Base-by-base conservation (phyloP, 306 rosid species). In the Quercus gilva region DNA sequence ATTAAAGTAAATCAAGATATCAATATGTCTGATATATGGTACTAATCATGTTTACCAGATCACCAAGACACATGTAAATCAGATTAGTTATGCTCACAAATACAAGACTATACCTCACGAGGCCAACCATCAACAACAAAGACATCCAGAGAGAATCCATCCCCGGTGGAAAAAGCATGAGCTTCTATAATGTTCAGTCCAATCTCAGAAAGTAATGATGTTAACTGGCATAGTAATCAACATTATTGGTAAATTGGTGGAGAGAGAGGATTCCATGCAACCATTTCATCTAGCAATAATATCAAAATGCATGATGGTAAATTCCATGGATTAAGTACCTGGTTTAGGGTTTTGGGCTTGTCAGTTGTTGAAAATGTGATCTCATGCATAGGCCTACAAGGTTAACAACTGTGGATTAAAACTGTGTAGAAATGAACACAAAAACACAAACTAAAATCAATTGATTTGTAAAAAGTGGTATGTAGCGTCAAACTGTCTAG, bases 171-270 rank as follows among this genome's bases (percentile, higher is more conserved):
- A 87, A 96, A 96, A 15, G 97, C 99, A 87, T 96, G 99, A 78
- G 99, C 99, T 90, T 96, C 99, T 89, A 91, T 97, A 87, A 96
- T 96, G 90, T 96, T 96, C 74, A 96, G 89, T 71, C 98, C 98
- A 80, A 93, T 78, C 78, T 96, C 99, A 83, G 94, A 92, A 79
- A 96, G 94, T 75, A 96, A 75, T 55, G 83, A 87, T 78, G 99
- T 96, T 86, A 96, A 88, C 99, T 96, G 96, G 78, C 71, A 87
- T 80, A 77, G 79, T 73, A 53, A 85, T 80, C 55, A 53, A 51
- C 35, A 52, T 60, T 15, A 60, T 25, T 53, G 37, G 28, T 79
- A 74, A 76, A 80, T 74, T 67, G 73, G 76, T 79, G 26, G 82
- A 10, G 77, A 41, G 49, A 10, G 33, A 82, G 61, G 63, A 74